Evolutionary conservation across 345 rosid species (phyloP).

Genomic region (Hypericum androsaemum): DNA sequence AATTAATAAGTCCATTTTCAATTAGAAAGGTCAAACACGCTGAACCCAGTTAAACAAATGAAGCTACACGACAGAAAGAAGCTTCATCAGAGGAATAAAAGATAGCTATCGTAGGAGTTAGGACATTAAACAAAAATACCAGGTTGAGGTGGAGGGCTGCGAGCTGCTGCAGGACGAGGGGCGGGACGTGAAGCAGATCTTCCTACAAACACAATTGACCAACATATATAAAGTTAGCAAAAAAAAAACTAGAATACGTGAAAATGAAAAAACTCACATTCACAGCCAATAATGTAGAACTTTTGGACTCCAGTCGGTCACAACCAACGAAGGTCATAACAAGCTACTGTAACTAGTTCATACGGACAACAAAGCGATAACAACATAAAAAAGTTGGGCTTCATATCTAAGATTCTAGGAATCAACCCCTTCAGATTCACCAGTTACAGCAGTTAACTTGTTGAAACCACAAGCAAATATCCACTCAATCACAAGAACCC

Average conservation of each 20-base stretch:
- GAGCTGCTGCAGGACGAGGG: slow-evolving; percentile 40
- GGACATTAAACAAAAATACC: slow-evolving; percentile 21
- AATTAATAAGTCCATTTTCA: slow-evolving; percentile 1
- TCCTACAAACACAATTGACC: slow-evolving; percentile 28
- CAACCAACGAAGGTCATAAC: too few relatives aligned
- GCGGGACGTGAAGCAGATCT: slow-evolving; percentile 52
- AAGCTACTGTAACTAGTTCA: too few relatives aligned
- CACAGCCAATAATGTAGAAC: too few relatives aligned
- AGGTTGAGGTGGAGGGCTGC: slow-evolving; percentile 47
- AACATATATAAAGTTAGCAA: too few relatives aligned
- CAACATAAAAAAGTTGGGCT: too few relatives aligned
- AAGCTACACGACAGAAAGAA: background rate
- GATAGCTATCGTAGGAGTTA: background rate
- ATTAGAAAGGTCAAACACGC: background rate
- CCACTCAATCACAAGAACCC: too few relatives aligned
- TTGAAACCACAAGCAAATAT: too few relatives aligned
- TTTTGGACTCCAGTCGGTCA: too few relatives aligned
- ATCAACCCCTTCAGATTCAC: too few relatives aligned
- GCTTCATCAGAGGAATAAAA: background rate
- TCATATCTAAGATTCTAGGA: too few relatives aligned
- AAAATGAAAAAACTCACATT: background rate
- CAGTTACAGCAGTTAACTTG: too few relatives aligned
- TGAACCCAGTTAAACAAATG: background rate
- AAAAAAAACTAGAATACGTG: background rate
- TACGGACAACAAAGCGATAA: too few relatives aligned